Percentiles rank a stretch among this genome's conserved stretches.
phyloP scores from a whole-genome alignment of 2,329 filamentous ascomycete species.

The Tolypocladium amazonense region DNA sequence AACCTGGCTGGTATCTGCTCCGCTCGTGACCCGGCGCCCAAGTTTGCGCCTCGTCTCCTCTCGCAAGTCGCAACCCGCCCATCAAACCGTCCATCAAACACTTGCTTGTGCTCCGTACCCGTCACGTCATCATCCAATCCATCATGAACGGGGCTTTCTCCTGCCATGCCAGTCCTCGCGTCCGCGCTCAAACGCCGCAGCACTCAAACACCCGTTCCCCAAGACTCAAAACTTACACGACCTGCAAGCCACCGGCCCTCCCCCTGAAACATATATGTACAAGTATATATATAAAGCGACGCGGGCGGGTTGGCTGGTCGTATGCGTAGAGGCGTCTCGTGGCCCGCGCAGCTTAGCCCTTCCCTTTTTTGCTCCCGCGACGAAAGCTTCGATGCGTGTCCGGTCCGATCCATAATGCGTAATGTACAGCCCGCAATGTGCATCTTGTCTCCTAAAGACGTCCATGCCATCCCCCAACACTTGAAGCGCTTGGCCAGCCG shows the following conservation, averaged over 20 bases:
- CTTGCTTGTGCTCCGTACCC: not conserved
- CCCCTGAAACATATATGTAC: conserved; percentile 2
- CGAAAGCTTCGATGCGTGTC: not conserved
- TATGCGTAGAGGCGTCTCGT: not conserved
- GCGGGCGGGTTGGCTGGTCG: not conserved
- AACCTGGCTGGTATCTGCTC: not conserved
- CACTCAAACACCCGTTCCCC: conserved; percentile 2
- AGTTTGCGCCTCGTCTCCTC: not conserved
- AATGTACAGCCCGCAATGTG: not conserved
- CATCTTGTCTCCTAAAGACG: not conserved
- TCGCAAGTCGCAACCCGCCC: not conserved
- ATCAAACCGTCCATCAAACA: not conserved
- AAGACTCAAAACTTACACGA: conserved; percentile 4
- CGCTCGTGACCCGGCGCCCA: not conserved
- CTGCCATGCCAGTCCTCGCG: not conserved
- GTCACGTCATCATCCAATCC: not conserved
- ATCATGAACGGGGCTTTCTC: not conserved
- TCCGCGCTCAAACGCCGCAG: conserved; percentile 1
- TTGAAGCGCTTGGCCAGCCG: not conserved
- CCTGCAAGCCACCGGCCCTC: conserved; percentile 1
- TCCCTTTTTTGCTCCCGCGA: not conserved
- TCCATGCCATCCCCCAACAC: not conserved
- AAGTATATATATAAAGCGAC: conserved; percentile 2
- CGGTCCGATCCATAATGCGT: not conserved
- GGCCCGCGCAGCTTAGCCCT: not conserved